These are phyloP conservation scores for Pythium rhizo-oryzae DNA, from an alignment of 352 stramenopile genomes.

Conservation along the genomic window DNA sequence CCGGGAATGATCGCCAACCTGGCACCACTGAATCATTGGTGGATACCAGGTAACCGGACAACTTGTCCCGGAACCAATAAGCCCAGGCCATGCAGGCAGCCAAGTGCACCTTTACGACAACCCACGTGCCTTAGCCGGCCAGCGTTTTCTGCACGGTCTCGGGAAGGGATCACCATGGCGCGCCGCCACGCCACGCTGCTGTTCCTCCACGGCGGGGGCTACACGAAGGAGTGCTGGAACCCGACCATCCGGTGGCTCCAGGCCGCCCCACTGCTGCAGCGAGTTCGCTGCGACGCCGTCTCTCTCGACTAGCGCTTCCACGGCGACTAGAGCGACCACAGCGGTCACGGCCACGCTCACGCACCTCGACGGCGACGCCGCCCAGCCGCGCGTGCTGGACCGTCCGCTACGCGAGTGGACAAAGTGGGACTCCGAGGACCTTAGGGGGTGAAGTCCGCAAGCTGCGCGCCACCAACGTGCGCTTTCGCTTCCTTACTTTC, in stretches of 20 bases:
- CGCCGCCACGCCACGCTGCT: conserved; percentile 30
- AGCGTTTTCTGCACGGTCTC: no score
- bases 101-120: no score
- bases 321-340: conserved; percentile 38
- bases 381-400: conserved; percentile 26
- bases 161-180: no score
- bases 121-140: no score
- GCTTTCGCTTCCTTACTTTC: no score
- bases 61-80: no score
- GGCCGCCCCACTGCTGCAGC: conserved; percentile 29
- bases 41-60: no score
- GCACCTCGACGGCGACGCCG: conserved; percentile 19
- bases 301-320: conserved; percentile 47
- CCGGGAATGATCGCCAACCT: no score
- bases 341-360: conserved; percentile 23
- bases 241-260: conserved; percentile 40
- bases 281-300: conserved; percentile 29
- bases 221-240: conserved; percentile 50
- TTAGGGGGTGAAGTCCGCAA: conserved; percentile 14
- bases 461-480: no score
- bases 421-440: conserved; percentile 12
- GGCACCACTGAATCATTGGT: no score
- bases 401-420: conserved; percentile 30
- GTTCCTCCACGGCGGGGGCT: conserved; percentile 46
- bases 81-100: no score